phyloP scores from a whole-genome alignment of 306 rosid genomes.

The Pueraria montana region DNA sequence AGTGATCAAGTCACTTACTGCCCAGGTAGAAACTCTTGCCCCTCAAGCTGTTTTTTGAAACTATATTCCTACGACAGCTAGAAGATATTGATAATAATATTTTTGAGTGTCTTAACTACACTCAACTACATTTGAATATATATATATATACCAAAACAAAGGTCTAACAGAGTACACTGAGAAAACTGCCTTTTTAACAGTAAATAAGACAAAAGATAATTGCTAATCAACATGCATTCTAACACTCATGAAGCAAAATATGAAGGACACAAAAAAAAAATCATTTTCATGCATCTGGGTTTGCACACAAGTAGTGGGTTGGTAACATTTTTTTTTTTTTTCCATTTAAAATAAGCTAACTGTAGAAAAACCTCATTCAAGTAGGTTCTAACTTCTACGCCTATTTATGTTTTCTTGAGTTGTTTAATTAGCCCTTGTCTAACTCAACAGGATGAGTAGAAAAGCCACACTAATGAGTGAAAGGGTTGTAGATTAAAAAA shows the following conservation, averaged over 20 bases:
- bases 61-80: constrained; percentile 18
- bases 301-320: neutral
- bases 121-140: too few relatives aligned
- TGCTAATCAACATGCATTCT: too few relatives aligned
- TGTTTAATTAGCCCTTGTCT: neutral
- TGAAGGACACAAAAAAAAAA: neutral
- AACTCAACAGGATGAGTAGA: too few relatives aligned
- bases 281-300: neutral
- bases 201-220: too few relatives aligned
- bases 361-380: neutral
- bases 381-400: neutral
- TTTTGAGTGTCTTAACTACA: too few relatives aligned
- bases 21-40: constrained; percentile 67
- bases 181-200: too few relatives aligned
- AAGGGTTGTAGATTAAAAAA: too few relatives aligned
- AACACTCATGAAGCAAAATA: constrained; percentile 8
- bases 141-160: too few relatives aligned
- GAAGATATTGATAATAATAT: too few relatives aligned
- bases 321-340: constrained; percentile 25
- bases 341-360: neutral
- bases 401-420: neutral
- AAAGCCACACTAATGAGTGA: too few relatives aligned
- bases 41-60: constrained; percentile 28
- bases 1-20: constrained; percentile 97
- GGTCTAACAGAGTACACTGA: too few relatives aligned